phyloP scores from a whole-genome alignment of 371 early-diverging fungal species.

The Mucor ambiguus region DNA sequence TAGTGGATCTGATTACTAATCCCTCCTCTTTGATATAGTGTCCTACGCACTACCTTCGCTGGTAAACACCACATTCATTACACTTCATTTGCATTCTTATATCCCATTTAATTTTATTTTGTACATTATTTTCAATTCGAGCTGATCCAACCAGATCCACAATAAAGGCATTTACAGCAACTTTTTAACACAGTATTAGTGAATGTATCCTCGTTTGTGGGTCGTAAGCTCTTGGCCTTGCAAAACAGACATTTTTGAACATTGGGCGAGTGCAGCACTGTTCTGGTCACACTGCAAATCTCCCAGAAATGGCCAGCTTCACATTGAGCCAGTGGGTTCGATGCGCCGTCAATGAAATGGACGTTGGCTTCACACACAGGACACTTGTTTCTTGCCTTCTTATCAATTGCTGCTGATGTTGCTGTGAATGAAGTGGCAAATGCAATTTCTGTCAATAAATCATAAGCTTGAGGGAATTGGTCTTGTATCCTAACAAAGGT shows the following conservation, averaged over 20 bases:
- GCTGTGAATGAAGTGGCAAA: background rate
- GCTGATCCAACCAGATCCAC: conserved; percentile 23
- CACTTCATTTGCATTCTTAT: background rate
- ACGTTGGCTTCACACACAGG: conserved; percentile 26
- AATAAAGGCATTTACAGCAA: conserved; percentile 28
- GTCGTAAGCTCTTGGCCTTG: conserved; percentile 24
- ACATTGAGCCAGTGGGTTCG: conserved; percentile 18
- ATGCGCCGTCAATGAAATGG: conserved; percentile 1
- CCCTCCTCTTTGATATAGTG: conserved; percentile 28
- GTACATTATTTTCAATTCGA: conserved; percentile 5
- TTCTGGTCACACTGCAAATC: conserved; percentile 28
- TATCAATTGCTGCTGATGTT: background rate
- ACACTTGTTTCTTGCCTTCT: conserved; percentile 24
- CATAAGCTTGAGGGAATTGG: conserved; percentile 1
- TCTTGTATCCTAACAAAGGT: conserved; percentile 14
- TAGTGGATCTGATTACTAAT: conserved; percentile 7
- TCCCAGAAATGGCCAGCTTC: conserved; percentile 37
- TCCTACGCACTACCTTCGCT: conserved; percentile 54
- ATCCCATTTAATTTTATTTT: background rate
- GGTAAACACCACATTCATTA: conserved; percentile 23
- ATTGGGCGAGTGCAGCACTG: conserved; percentile 19
- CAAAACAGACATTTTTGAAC: conserved; percentile 27
- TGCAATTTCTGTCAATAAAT: conserved; percentile 16
- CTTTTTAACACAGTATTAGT: conserved; percentile 17
- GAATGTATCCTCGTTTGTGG: conserved; percentile 6